Base-by-base conservation (phyloP, 352 stramenopile genomes). In the Phytophthora tubulina region DNA sequence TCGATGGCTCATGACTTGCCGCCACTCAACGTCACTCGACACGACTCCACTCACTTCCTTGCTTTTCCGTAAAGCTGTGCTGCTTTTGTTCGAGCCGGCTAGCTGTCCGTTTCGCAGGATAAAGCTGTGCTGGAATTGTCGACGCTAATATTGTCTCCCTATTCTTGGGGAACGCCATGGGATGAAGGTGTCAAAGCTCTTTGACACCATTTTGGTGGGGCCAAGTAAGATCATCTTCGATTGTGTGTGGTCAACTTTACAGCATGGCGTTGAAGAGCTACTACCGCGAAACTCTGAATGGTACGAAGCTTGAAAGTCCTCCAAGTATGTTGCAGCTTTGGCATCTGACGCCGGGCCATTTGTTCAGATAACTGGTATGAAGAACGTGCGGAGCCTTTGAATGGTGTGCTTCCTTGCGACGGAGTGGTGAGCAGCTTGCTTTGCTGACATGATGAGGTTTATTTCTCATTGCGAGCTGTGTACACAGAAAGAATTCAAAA, bases 321-420 rank as follows among this genome's bases (percentile, higher is more conserved):
- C 44, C 15, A 46, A 7, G 56, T 3, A 39, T 44, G 10, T 32
- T 50, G 9, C 42, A 9, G 9, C 14, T 27, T 55, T 62, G 45
- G 41, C 32, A n/a, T n/a, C 15, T 59, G 49, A 59, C 36, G n/a
- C 36, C 10, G 15, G 36, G 44, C 13, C 13, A 4, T 36, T 41
- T 36, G 2, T 39, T n/a, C 33, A 96, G 88, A 92, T 59, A 96
- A 96, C 56, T 96, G 88, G 88, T 94, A 84, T 57, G 88, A 96
- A 78, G 88, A 96, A 61, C 85, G 88, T 15, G 67, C 75, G 3
- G 46, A 72, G 49, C 78, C 85, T 17, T 63, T 96, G 10, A 91
- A 90, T 31, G 84, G 88, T 13, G 84, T 94, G 0, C 73, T 96
- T 10, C 88, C 88, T 35, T 50, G 72, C 15, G 85, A 95, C 63